Evolutionary conservation across 306 rosid species (phyloP).

Genomic region (Fragaria nilgerrensis): DNA sequence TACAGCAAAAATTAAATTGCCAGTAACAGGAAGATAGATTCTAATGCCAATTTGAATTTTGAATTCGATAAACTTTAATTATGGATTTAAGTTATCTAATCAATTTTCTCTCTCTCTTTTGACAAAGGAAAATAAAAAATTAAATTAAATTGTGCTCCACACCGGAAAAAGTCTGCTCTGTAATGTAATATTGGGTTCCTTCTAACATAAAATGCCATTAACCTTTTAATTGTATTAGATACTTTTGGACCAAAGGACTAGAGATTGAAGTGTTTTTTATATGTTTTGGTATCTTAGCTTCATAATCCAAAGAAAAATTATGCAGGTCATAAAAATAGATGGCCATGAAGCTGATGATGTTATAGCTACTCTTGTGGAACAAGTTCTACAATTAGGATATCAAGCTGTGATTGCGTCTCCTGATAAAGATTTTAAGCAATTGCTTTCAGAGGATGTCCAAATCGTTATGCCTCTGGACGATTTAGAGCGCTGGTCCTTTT

Average conservation of each 20-base stretch:
- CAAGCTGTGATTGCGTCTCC: conserved; percentile 87
- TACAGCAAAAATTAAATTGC: too few relatives aligned
- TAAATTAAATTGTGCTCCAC: neutral
- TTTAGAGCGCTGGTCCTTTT: conserved; percentile 86
- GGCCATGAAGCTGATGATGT: conserved; percentile 98
- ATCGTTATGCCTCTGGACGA: conserved; percentile 85
- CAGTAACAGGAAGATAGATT: too few relatives aligned
- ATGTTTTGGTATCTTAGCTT: conserved; percentile 11
- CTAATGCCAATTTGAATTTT: too few relatives aligned
- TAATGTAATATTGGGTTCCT: too few relatives aligned
- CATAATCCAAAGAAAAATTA: conserved; percentile 21
- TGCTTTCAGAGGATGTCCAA: conserved; percentile 88
- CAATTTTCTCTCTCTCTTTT: neutral
- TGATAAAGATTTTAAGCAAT: conserved; percentile 94
- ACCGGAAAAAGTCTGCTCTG: neutral
- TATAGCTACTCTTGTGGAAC: conserved; percentile 76
- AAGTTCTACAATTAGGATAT: conserved; percentile 59
- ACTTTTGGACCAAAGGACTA: neutral
- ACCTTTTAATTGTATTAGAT: neutral
- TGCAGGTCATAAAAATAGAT: conserved; percentile 57
- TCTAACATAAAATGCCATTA: too few relatives aligned
- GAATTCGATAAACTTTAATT: too few relatives aligned
- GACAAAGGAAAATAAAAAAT: too few relatives aligned
- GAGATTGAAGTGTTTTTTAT: neutral
- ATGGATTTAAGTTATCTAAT: neutral